These are phyloP conservation scores for Prosopis cineraria DNA, from an alignment of 306 rosid species.

Conservation along the genomic window DNA sequence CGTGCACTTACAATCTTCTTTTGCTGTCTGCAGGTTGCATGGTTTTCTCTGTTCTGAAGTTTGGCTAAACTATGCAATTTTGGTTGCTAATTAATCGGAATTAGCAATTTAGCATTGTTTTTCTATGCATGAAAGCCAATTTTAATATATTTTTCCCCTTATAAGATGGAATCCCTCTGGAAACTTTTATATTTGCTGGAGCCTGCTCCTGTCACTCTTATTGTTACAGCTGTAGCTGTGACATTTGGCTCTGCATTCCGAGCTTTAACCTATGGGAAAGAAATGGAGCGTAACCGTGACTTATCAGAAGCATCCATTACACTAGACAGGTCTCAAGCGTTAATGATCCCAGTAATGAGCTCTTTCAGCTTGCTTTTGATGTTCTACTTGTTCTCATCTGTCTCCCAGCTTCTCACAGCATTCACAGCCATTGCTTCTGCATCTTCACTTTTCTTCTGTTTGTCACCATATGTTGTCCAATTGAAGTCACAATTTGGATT, in stretches of 20 bases:
- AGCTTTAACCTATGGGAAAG: slow-evolving; percentile 90
- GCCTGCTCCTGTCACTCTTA: slow-evolving; percentile 86
- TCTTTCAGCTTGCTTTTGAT: slow-evolving; percentile 93
- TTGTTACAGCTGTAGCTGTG: slow-evolving; percentile 87
- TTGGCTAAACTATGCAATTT: slow-evolving; percentile 55
- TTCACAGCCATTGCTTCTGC: slow-evolving; percentile 88
- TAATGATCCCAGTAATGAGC: slow-evolving; percentile 99
- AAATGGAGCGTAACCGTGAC: slow-evolving; percentile 90
- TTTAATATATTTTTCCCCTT: slow-evolving; percentile 31
- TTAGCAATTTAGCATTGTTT: slow-evolving; percentile 12
- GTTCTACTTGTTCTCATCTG: slow-evolving; percentile 94
- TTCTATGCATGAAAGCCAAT: slow-evolving; percentile 30
- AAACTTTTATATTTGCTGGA: slow-evolving; percentile 82
- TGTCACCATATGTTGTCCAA: slow-evolving; percentile 69
- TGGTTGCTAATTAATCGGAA: slow-evolving; percentile 43
- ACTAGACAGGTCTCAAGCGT: slow-evolving; percentile 84
- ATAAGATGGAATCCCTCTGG: slow-evolving; percentile 82
- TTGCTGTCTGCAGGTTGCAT: slow-evolving; percentile 73
- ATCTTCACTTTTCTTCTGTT: slow-evolving; percentile 84
- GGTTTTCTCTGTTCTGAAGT: slow-evolving; percentile 53
- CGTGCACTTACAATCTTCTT: slow-evolving; percentile 28
- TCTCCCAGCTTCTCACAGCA: slow-evolving; percentile 87
- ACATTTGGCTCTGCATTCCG: slow-evolving; percentile 96
- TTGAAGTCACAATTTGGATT: slow-evolving; percentile 77
- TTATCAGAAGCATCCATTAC: slow-evolving; percentile 87